Base-by-base conservation (phyloP, 2,329 filamentous ascomycete genomes). In the Colletotrichum sp. region DNA sequence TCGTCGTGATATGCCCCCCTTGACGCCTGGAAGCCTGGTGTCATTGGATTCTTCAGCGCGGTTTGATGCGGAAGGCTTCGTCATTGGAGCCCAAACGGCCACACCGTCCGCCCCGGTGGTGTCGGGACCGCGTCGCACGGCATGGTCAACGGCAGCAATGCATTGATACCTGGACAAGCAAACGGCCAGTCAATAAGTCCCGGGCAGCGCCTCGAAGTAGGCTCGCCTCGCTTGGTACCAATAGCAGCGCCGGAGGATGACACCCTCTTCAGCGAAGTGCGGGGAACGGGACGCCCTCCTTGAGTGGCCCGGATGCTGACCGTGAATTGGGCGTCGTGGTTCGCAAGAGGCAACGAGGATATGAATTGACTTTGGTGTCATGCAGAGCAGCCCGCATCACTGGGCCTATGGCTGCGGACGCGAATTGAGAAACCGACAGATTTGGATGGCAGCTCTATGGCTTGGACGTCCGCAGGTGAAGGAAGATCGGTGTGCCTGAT, bases 141-240 rank as follows among this genome's bases (percentile, higher is more conserved):
- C 68, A 66, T 70, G 29, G 24, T 13, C 34, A 34, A 38, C 33
- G 68, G 29, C 61, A 65, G 61, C 61, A 70, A 47, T 59, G 61
- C 51, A 66, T 51, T 13, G 36, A 66, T 27, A 70, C 51, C 27
- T 66, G 68, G 68, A 70, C 61, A 29, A 16, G 18, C 27, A 21
- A 55, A 51, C 36, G 34, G 15, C 68, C 68, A 70, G 61, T 70
- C 34, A 51, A 58, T 24, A 47, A 66, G 61, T 66, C 34, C 51
- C 34, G 51, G 16, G 61, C 54, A 51, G 34, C 34, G 62, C 51
- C 61, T 66, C 27, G 21, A 31, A 21, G 36, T 33, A 5, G n/a
- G 27, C 27, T n/a, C 54, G 24, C 29, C 27, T 54, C 27, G 11
- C 33, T 6, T 29, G 21, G 8, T 31, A 15, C 62, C 61, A 70